Base-by-base conservation (phyloP, 768 basidiomycete genomes). In the Psilocybe cubensis region DNA sequence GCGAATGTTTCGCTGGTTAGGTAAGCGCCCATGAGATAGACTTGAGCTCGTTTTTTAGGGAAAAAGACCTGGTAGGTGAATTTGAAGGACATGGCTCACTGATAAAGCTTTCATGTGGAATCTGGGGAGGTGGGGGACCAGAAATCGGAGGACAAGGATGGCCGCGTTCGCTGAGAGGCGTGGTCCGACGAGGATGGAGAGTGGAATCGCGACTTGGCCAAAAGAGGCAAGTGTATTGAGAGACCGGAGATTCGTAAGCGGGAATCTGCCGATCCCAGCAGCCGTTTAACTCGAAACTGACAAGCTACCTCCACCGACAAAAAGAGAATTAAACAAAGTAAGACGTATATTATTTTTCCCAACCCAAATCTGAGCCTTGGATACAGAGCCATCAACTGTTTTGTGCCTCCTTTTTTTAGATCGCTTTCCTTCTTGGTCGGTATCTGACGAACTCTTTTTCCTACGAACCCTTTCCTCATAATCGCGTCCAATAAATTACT, bases 351-450 rank as follows among this genome's bases (percentile, higher is more conserved):
- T 42, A 29, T 42, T 49, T 57, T 44, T 38, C n/a, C 35, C 35
- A 18, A 29, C 48, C 56, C 56, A 50, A 62, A 68, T 68, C 64
- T 70, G 55, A 63, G 66, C 76, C 79, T 75, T 81, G 74, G 77
- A 77, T 76, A 81, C 79, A 55, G 51, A 52, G 23, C 72, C 76
- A 77, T 79, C 77, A 79, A 66, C 60, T 63, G 55, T 72, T 66
- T 67, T 57, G 48, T 68, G 62, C 59, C 64, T 60, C 59, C 60
- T 62, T 66, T 72, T 66, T 73, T 72, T 72, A 71, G 70, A 75
- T 73, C 61, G 66, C 68, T 64, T 70, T 71, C 69, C 65, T 67
- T 63, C 69, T 72, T 60, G 55, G 67, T 73, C 71, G 68, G 70
- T 68, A 52, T 67, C 61, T 68, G 63, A 63, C 64, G 61, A 64